Percentiles rank a stretch among this genome's conserved stretches.
Evolutionary conservation across 306 rosid species (phyloP).

Genomic region (Lupinus albus): DNA sequence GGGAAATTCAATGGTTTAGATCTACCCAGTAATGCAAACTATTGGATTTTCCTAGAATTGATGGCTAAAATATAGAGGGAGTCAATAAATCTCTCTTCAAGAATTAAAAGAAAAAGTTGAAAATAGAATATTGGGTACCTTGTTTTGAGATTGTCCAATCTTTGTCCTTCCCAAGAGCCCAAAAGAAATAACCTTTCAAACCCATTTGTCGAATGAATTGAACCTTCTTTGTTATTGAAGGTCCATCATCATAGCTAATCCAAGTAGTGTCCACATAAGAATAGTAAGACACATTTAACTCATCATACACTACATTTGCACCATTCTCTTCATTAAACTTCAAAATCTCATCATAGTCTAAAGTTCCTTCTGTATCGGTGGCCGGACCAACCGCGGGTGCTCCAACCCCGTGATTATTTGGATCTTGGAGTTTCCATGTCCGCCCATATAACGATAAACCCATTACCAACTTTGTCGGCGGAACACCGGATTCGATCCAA

Average conservation of each 20-base stretch:
- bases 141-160: constrained; percentile 61
- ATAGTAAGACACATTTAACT: constrained; percentile 53
- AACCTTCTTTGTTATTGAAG: constrained; percentile 53
- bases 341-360: constrained; percentile 53
- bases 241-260: constrained; percentile 77
- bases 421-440: constrained; percentile 62
- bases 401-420: constrained; percentile 48
- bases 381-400: constrained; percentile 60
- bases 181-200: constrained; percentile 80
- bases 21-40: no score
- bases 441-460: constrained; percentile 74
- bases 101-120: neutral
- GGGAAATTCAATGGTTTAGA: no score
- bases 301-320: constrained; percentile 57
- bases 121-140: constrained; percentile 43
- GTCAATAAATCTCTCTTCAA: no score
- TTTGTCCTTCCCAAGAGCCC: constrained; percentile 77
- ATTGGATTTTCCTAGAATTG: no score
- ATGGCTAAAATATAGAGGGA: no score
- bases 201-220: constrained; percentile 50
- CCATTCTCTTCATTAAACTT: constrained; percentile 43
- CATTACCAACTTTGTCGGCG: constrained; percentile 59
- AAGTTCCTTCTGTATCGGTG: constrained; percentile 48
- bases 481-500: constrained; percentile 68
- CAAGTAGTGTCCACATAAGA: constrained; percentile 61